Base-by-base conservation (phyloP, 371 early-diverging fungal genomes). In the Actinomortierella ambigua region DNA sequence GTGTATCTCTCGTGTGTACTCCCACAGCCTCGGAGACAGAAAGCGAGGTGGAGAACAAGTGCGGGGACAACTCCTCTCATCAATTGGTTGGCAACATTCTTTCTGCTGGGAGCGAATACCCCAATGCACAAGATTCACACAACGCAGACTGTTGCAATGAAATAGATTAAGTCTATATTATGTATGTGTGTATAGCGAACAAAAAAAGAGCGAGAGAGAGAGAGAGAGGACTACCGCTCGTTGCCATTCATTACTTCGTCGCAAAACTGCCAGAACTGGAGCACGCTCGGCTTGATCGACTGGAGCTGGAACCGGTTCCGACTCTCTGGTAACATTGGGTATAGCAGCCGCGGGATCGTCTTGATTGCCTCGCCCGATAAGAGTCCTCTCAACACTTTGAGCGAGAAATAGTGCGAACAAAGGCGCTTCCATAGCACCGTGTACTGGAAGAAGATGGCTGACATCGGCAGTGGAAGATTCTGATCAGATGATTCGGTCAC, bases 401-500 rank as follows among this genome's bases (percentile, higher is more conserved):
- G 60, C 4, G 87, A 84, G 51, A 86, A 82, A 40, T 86, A 86
- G 52, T 86, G 87, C 0, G 85, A 83, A 20, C 83, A 83, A 14
- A 86, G 56, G 22, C 84, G 71, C 51, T 81, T 86, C 87, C 87
- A 86, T 4, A 86, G 65, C 7, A 85, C 58, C 70, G 84, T 80
- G 55, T 85, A 86, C 41, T 86, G 87, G 61, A 86, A 86, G 50
- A 85, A 86, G 0, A 86, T 85, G 22, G 85, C 87, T 1, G 81
- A 67, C 44, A 81, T 76, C 6, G 87, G 82, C 24, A 86, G 77
- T 0, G 87, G 87, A 49, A 81, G 69, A 55, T 86, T 86, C 85
- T 86, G 60, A 0, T 22, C 13, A 23, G 20, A 40, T 17, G 15
- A 11, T 3, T 20, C 2, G 8, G 48, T 18, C 20, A 48, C 11